Percentiles rank a stretch among this genome's conserved stretches.
These are phyloP conservation scores for Lineolata rhizophorae DNA, from an alignment of 495 filamentous ascomycete genomes.

Conservation along the genomic window DNA sequence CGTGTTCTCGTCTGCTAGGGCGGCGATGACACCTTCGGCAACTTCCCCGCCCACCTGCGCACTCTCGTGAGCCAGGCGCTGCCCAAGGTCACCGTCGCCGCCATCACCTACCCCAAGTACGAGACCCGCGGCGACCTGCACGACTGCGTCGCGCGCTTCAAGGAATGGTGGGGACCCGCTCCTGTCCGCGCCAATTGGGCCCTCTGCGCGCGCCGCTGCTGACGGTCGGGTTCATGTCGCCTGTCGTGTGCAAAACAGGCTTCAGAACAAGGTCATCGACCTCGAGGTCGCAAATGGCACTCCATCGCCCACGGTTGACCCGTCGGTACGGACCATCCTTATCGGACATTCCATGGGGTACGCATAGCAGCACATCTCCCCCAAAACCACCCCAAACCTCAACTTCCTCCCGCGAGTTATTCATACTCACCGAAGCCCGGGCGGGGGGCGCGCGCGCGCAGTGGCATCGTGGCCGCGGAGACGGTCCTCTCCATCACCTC, in stretches of 20 bases:
- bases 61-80: slow-evolving; percentile 45
- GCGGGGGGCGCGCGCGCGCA: no score
- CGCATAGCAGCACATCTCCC: slow-evolving; percentile 1
- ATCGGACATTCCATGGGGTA: slow-evolving; percentile 84
- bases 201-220: background rate
- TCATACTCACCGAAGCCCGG: no score
- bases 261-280: slow-evolving; percentile 82
- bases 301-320: slow-evolving; percentile 70
- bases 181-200: no score
- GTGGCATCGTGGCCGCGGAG: slow-evolving; percentile 83
- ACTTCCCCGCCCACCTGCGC: slow-evolving; percentile 54
- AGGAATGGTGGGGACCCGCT: slow-evolving; percentile 92
- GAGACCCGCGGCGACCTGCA: slow-evolving; percentile 77
- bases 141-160: slow-evolving; percentile 58
- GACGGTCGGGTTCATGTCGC: no score
- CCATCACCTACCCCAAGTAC: slow-evolving; percentile 67
- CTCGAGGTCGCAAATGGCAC: slow-evolving; percentile 70
- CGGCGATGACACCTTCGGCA: slow-evolving; percentile 67
- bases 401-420: no score
- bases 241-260: slow-evolving; percentile 27
- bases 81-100: slow-evolving; percentile 47
- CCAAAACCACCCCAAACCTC: background rate
- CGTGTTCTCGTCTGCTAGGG: slow-evolving; percentile 44
- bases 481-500: slow-evolving; percentile 45
- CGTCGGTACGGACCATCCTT: slow-evolving; percentile 63